A percentile compares a stretch with the other conserved stretches of the same genome.
phyloP scores from a whole-genome alignment of 768 basidiomycete genomes.

The Tylopilus subfusipes region DNA sequence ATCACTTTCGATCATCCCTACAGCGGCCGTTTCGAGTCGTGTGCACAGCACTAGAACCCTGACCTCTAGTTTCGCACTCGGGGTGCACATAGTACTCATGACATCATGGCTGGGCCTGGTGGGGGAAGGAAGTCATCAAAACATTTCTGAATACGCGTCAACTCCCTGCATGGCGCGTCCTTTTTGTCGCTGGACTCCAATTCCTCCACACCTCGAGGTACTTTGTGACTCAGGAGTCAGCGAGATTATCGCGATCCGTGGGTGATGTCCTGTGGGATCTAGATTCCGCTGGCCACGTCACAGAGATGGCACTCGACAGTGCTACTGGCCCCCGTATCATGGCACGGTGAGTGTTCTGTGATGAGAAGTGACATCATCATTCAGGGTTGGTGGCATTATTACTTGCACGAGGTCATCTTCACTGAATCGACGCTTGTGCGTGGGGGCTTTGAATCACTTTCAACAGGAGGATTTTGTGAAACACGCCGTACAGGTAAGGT shows the following conservation, averaged over 20 bases:
- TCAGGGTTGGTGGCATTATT: neutral
- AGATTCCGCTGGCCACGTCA: neutral
- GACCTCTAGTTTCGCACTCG: too few species aligned
- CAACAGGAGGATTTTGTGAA: neutral
- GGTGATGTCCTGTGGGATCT: neutral
- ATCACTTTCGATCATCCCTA: neutral
- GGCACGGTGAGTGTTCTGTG: too few species aligned
- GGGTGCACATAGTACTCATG: too few species aligned
- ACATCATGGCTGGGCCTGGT: neutral
- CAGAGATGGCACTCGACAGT: neutral
- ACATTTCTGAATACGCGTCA: neutral
- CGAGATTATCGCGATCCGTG: neutral
- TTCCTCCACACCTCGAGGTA: neutral
- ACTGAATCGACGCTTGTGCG: neutral
- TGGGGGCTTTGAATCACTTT: neutral
- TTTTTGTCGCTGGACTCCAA: neutral
- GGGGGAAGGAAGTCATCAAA: neutral
- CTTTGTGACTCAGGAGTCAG: neutral
- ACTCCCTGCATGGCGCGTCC: neutral
- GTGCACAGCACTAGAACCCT: neutral
- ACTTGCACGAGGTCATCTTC: neutral
- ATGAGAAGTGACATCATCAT: neutral
- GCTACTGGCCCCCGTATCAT: neutral
- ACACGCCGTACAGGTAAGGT: neutral
- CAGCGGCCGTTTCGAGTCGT: neutral